Evolutionary conservation across 805 yeast genomes (phyloP).

Genomic region (Kodamaea laetipori): DNA sequence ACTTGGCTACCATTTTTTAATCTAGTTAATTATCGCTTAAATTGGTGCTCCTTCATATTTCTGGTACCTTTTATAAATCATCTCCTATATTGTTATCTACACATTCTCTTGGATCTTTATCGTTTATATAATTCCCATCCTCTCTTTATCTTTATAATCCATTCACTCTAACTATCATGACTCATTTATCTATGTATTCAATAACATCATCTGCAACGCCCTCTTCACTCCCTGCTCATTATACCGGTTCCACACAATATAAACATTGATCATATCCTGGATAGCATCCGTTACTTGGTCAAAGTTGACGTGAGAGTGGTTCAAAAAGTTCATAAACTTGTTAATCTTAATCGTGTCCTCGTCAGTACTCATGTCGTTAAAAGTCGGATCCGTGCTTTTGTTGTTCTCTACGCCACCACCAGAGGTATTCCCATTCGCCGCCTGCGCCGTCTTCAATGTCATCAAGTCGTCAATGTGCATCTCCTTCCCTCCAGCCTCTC

Average conservation of each 20-base stretch:
- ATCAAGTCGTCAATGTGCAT: slow-evolving; percentile 44
- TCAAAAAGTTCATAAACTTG: slow-evolving; percentile 64
- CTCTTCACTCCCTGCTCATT: slow-evolving; percentile 64
- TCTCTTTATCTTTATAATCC: too few species aligned
- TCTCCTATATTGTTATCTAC: too few species aligned
- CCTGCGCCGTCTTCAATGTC: slow-evolving; percentile 19
- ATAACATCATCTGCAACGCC: slow-evolving; percentile 45
- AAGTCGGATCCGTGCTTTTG: background rate
- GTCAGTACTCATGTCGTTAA: slow-evolving; percentile 9
- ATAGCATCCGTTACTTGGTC: slow-evolving; percentile 78
- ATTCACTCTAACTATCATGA: too few species aligned
- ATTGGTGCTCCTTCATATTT: too few species aligned
- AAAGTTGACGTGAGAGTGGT: slow-evolving; percentile 73
- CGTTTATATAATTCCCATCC: too few species aligned
- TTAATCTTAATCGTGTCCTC: slow-evolving; percentile 51
- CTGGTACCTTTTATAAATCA: too few species aligned
- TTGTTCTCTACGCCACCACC: too few species aligned
- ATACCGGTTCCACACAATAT: slow-evolving; percentile 85
- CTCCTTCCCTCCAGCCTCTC: slow-evolving; percentile 9
- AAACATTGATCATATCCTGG: slow-evolving; percentile 79
- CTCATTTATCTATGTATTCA: slow-evolving; percentile 34
- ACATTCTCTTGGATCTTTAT: too few species aligned
- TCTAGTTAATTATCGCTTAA: too few species aligned
- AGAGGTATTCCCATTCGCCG: background rate
- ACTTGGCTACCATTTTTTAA: too few species aligned